Evolutionary conservation across 1,139 yeast species (phyloP).

Genomic region (Kodamaea alishanica): DNA sequence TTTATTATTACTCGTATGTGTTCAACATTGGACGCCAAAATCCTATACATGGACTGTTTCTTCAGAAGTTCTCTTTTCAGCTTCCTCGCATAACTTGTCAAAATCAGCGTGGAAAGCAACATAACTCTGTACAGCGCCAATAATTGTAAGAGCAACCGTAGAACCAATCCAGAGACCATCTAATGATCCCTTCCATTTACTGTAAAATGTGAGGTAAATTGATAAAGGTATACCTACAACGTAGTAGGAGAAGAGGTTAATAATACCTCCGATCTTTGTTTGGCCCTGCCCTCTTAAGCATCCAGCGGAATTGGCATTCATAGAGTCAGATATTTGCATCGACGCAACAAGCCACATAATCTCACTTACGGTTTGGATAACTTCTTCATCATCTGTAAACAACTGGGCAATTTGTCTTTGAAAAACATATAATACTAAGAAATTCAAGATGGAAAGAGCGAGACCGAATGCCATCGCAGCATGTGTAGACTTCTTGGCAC

Average conservation of each 20-base stretch:
- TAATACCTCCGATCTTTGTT: conserved; percentile 56
- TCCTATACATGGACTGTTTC: conserved; percentile 7
- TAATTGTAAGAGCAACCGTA: conserved; percentile 47
- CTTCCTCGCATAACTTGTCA: conserved; percentile 38
- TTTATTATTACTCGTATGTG: no score
- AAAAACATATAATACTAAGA: conserved; percentile 36
- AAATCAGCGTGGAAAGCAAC: conserved; percentile 40
- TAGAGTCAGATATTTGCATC: conserved; percentile 55
- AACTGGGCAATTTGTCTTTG: conserved; percentile 34
- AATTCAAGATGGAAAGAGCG: conserved; percentile 39
- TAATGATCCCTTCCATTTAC: conserved; percentile 41
- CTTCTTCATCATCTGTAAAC: conserved; percentile 42
- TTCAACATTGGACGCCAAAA: background rate
- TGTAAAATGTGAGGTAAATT: conserved; percentile 45
- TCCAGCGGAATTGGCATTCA: conserved; percentile 59
- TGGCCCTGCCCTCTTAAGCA: conserved; percentile 59
- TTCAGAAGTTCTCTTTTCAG: conserved; percentile 33
- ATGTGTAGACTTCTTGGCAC: conserved; percentile 45
- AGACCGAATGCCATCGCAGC: conserved; percentile 47
- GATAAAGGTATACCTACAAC: conserved; percentile 52
- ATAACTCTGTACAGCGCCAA: conserved; percentile 51
- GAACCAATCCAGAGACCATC: conserved; percentile 56
- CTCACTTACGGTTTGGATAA: conserved; percentile 35
- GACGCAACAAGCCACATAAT: conserved; percentile 53
- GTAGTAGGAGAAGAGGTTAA: conserved; percentile 51